These are phyloP conservation scores for Gynostemma pentaphyllum DNA, from an alignment of 306 rosid genomes.

Conservation along the genomic window DNA sequence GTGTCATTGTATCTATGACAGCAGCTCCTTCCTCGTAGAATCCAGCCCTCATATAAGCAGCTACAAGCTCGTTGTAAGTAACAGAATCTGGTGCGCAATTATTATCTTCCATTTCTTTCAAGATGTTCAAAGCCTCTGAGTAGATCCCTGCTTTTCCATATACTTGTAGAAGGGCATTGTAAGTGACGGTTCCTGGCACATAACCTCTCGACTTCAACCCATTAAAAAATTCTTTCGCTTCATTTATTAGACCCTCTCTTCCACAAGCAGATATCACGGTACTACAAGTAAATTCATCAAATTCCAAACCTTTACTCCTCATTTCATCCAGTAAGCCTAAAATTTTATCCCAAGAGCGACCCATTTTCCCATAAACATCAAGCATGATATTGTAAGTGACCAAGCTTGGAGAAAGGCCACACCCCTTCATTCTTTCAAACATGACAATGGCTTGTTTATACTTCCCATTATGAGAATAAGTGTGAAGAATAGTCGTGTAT, in stretches of 20 bases:
- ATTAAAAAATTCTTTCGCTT: constrained; percentile 67
- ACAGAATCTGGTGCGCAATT: constrained; percentile 58
- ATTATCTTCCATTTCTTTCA: constrained; percentile 78
- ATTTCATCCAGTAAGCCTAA: constrained; percentile 75
- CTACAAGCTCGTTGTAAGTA: constrained; percentile 89
- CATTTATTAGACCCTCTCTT: constrained; percentile 72
- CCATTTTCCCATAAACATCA: constrained; percentile 94
- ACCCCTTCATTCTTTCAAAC: constrained; percentile 59
- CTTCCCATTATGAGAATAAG: constrained; percentile 67
- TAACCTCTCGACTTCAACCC: constrained; percentile 54
- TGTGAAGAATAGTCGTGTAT: constrained; percentile 64
- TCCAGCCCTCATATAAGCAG: constrained; percentile 87
- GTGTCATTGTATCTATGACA: constrained; percentile 63
- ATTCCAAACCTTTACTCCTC: constrained; percentile 46
- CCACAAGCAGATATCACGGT: constrained; percentile 93
- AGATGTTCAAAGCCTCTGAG: constrained; percentile 63
- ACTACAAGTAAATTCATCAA: constrained; percentile 88
- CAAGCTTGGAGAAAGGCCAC: constrained; percentile 69
- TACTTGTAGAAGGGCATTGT: constrained; percentile 72
- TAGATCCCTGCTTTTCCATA: constrained; percentile 84
- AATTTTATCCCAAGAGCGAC: constrained; percentile 73
- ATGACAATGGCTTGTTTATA: constrained; percentile 52
- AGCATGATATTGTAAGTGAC: constrained; percentile 95
- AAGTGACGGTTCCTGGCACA: constrained; percentile 73
- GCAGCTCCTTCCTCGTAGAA: constrained; percentile 71